Conservation (phyloP, 1,284 basidiomycete genomes). For the Tausonia pullulans region DNA sequence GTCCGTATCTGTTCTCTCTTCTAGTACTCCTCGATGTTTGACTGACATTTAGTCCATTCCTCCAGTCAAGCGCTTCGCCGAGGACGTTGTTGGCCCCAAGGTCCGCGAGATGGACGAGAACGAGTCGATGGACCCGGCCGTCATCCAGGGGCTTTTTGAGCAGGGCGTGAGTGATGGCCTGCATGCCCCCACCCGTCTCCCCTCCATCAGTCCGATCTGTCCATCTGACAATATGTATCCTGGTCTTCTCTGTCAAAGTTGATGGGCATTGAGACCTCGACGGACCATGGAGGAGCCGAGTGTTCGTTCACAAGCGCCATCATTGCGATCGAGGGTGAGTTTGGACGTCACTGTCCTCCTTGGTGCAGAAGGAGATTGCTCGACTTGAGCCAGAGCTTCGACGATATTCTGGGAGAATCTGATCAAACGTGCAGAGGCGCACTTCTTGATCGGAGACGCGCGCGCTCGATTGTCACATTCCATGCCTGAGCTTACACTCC, state of each 20-base stretch:
- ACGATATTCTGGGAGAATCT: too few species aligned
- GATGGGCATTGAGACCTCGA: slow-evolving; percentile 91
- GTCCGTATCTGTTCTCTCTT: slow-evolving; percentile 36
- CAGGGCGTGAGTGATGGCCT: slow-evolving; percentile 60
- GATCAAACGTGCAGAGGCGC: too few species aligned
- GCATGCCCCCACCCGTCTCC: background rate
- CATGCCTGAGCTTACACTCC: too few species aligned
- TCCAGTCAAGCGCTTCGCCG: slow-evolving; percentile 72
- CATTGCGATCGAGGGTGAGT: slow-evolving; percentile 68
- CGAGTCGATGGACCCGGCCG: slow-evolving; percentile 80
- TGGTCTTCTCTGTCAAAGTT: slow-evolving; percentile 42
- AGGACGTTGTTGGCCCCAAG: slow-evolving; percentile 77
- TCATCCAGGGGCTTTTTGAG: slow-evolving; percentile 87
- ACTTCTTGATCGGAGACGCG: too few species aligned
- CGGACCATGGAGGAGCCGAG: slow-evolving; percentile 75
- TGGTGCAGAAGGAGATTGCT: background rate
- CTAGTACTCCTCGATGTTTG: background rate
- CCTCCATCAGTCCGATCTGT: background rate
- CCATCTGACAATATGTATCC: background rate
- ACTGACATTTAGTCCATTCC: background rate
- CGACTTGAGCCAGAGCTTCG: too few species aligned
- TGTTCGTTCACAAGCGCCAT: slow-evolving; percentile 91
- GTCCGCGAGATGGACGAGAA: slow-evolving; percentile 97
- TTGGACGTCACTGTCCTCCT: background rate
- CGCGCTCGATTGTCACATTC: too few species aligned